Conservation (phyloP, 1,284 basidiomycete genomes). For the Heterobasidion annosum region DNA sequence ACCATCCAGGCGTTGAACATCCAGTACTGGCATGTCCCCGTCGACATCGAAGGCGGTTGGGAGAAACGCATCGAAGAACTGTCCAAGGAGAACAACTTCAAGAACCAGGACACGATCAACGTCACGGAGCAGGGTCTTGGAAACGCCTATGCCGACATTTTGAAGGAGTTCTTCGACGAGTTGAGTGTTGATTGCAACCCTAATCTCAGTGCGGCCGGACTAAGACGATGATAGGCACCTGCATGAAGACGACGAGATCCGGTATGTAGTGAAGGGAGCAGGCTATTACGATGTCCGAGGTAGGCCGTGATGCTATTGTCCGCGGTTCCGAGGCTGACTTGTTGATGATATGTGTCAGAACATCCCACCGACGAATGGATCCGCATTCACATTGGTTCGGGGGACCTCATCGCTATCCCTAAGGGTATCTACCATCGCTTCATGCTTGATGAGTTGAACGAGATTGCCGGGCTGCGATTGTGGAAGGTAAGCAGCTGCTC, state of each 20-base stretch:
- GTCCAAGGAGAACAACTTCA: conserved; percentile 61
- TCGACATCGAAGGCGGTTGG: conserved; percentile 38
- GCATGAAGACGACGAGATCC: conserved; percentile 12
- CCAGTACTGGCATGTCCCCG: conserved; percentile 51
- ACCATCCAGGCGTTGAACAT: conserved; percentile 52
- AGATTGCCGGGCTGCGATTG: conserved; percentile 7
- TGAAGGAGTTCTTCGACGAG: conserved; percentile 79
- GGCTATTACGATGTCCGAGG: conserved; percentile 11
- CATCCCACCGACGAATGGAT: conserved; percentile 12
- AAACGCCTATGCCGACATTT: conserved; percentile 69
- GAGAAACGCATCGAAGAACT: conserved; percentile 45
- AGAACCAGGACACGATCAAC: conserved; percentile 70
- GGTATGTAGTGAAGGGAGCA: conserved; percentile 8
- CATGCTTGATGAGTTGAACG: conserved; percentile 9
- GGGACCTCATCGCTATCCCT: conserved; percentile 10
- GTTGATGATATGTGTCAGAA: conserved; percentile 1
- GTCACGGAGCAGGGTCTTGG: conserved; percentile 70
- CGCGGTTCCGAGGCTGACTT: background rate
- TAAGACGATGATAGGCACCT: conserved; percentile 6
- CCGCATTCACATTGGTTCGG: conserved; percentile 6
- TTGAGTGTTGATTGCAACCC: conserved; percentile 23
- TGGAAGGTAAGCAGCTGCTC: conserved; percentile 4
- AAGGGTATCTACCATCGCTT: conserved; percentile 12
- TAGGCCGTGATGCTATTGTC: background rate
- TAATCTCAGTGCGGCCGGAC: background rate